Evolutionary conservation across 768 basidiomycete species (phyloP).

Genomic region (Rhodotorula kratochvilovae): DNA sequence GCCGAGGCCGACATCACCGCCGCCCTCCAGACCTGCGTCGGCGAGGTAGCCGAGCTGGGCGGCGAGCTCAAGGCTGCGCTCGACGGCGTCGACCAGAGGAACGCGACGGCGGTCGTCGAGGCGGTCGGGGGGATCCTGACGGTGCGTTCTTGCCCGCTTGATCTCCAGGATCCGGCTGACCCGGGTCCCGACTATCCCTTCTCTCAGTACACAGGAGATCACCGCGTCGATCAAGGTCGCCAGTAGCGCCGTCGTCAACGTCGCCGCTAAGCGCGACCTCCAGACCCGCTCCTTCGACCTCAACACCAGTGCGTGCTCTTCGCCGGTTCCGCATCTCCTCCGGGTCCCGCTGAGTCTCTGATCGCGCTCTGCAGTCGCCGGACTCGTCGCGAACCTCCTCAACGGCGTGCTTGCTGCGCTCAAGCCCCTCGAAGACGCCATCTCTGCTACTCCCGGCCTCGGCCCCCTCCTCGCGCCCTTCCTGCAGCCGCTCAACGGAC

Average conservation of each 20-base stretch:
- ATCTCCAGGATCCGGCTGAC: too few relatives aligned
- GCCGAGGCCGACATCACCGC: not conserved
- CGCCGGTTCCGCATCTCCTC: not conserved
- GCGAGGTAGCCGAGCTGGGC: not conserved
- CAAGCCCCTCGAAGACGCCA: conserved; percentile 8
- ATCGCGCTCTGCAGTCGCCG: not conserved
- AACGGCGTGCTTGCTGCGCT: conserved; percentile 17
- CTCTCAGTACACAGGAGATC: not conserved
- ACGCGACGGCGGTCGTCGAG: not conserved
- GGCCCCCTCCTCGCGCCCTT: conserved; percentile 2
- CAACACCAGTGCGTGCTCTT: conserved; percentile 3
- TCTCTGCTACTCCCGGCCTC: conserved; percentile 9
- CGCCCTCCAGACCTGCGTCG: not conserved
- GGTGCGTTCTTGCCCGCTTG: not conserved
- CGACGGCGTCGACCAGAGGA: not conserved
- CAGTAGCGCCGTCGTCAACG: not conserved
- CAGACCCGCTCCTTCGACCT: not conserved
- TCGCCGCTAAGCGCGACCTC: conserved; percentile 2
- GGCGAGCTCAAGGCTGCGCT: not conserved
- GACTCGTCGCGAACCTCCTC: conserved; percentile 7
- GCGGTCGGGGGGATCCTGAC: not conserved
- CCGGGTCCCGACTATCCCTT: too few relatives aligned
- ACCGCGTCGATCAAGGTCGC: not conserved
- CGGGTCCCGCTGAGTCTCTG: too few relatives aligned
- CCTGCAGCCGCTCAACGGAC: conserved; percentile 5